Conservation (phyloP, 768 basidiomycete genomes). For the Boletus fagicola region DNA sequence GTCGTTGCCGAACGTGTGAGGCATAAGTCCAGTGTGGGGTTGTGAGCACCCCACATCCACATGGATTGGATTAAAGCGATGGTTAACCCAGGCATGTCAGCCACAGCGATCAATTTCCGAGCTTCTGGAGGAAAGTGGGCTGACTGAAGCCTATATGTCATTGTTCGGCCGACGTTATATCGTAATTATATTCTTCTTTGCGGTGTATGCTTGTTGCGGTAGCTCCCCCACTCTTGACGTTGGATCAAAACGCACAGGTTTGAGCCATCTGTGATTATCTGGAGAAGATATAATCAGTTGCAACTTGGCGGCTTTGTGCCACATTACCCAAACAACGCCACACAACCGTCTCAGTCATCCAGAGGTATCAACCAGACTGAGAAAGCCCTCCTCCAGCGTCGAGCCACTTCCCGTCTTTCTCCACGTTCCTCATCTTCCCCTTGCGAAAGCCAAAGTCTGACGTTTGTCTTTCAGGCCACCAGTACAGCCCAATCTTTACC, state of each 20-base stretch:
- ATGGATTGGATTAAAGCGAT: neutral
- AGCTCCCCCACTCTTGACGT: neutral
- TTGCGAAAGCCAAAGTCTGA: neutral
- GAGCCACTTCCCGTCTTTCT: constrained; percentile 17
- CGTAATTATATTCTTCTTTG: neutral
- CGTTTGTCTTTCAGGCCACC: neutral
- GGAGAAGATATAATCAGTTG: neutral
- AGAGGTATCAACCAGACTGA: constrained; percentile 29
- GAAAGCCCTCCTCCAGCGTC: constrained; percentile 15
- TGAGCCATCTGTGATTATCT: neutral
- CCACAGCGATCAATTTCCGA: neutral
- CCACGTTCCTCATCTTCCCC: constrained; percentile 3
- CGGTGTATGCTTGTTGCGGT: neutral
- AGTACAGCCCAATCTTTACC: neutral
- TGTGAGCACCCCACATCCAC: neutral
- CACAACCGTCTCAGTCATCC: constrained; percentile 32
- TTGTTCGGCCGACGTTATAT: neutral
- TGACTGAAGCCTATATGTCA: neutral
- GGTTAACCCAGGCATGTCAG: neutral
- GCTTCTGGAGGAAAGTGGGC: neutral
- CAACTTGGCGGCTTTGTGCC: constrained; percentile 16
- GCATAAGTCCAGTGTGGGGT: neutral
- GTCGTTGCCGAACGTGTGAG: neutral
- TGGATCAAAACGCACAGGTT: constrained; percentile 7
- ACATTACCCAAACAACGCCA: constrained; percentile 32